These are phyloP conservation scores for Colletotrichum higginsianum DNA, from an alignment of 2,329 filamentous ascomycete species.

Conservation along the genomic window DNA sequence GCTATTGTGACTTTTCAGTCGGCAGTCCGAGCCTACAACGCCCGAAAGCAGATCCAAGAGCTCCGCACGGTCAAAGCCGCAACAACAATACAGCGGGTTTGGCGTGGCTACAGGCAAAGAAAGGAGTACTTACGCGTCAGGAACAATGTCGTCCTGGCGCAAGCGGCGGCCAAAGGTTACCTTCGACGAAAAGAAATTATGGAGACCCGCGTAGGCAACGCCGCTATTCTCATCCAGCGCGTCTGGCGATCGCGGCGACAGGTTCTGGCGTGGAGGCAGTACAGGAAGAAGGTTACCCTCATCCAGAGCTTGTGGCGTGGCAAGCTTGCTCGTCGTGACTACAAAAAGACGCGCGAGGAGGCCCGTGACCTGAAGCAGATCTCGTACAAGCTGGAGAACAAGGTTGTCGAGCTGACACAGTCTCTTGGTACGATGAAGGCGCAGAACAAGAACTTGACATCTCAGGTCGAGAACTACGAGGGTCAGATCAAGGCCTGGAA, in stretches of 20 bases:
- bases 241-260: slow-evolving; percentile 88
- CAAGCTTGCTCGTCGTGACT: slow-evolving; percentile 82
- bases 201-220: slow-evolving; percentile 94
- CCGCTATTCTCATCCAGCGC: slow-evolving; percentile 90
- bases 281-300: slow-evolving; percentile 89
- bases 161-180: slow-evolving; percentile 93
- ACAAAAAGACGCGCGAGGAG: slow-evolving; percentile 94
- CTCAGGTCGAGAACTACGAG: slow-evolving; percentile 96
- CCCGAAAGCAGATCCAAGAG: slow-evolving; percentile 84
- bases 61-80: slow-evolving; percentile 87
- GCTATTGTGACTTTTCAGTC: slow-evolving; percentile 87
- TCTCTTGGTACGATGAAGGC: slow-evolving; percentile 91
- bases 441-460: slow-evolving; percentile 91
- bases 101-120: slow-evolving; percentile 92
- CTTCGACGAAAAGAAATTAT: slow-evolving; percentile 91
- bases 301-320: slow-evolving; percentile 96
- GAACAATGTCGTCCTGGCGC: slow-evolving; percentile 87
- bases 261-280: slow-evolving; percentile 86
- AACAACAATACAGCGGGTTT: slow-evolving; percentile 94
- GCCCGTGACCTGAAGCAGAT: slow-evolving; percentile 99
- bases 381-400: slow-evolving; percentile 99
- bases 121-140: slow-evolving; percentile 85
- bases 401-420: slow-evolving; percentile 98
- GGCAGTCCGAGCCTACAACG: slow-evolving; percentile 81
- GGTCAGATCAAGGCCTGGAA: slow-evolving; percentile 97